These are phyloP conservation scores for Sphaceloma murrayae DNA, from an alignment of 2,329 filamentous ascomycete species.

Conservation along the genomic window DNA sequence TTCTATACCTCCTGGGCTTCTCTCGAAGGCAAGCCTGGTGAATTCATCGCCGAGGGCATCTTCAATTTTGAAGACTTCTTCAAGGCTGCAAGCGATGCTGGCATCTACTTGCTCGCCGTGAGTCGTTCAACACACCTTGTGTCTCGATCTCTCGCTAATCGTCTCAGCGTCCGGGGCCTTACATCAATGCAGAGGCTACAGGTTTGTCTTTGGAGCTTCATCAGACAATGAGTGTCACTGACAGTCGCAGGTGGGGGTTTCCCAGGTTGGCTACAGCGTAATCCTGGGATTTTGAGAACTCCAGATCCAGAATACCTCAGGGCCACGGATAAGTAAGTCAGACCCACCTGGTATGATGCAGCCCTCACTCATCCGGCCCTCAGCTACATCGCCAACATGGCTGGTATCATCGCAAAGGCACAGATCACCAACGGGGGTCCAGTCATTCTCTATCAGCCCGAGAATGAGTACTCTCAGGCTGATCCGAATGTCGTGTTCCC, in stretches of 20 bases:
- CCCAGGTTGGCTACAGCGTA: constrained; percentile 66
- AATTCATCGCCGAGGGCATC: constrained; percentile 60
- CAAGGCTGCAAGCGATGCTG: constrained; percentile 60
- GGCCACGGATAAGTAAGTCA: constrained; percentile 57
- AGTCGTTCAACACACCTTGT: constrained; percentile 14
- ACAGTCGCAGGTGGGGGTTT: constrained; percentile 73
- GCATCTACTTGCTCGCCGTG: constrained; percentile 63
- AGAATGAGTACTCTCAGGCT: constrained; percentile 65
- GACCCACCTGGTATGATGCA: neutral
- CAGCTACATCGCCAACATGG: constrained; percentile 51
- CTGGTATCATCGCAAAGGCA: constrained; percentile 57
- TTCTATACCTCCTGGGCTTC: constrained; percentile 76
- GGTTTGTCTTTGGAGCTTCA: too few relatives aligned
- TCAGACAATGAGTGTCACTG: too few relatives aligned
- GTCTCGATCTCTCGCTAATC: neutral
- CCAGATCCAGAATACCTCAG: constrained; percentile 51
- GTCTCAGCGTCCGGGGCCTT: constrained; percentile 48
- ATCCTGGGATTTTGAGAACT: constrained; percentile 57
- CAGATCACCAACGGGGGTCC: constrained; percentile 79
- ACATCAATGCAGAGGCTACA: constrained; percentile 70
- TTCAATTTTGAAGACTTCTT: constrained; percentile 68
- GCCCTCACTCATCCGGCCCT: constrained; percentile 19
- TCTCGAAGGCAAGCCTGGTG: constrained; percentile 61
- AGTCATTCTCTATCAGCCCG: constrained; percentile 67
- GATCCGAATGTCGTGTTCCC: constrained; percentile 42